A percentile compares a stretch with the other conserved stretches of the same genome.
These are phyloP conservation scores for Globisporangium cederbergense DNA, from an alignment of 352 stramenopile species.

Conservation along the genomic window DNA sequence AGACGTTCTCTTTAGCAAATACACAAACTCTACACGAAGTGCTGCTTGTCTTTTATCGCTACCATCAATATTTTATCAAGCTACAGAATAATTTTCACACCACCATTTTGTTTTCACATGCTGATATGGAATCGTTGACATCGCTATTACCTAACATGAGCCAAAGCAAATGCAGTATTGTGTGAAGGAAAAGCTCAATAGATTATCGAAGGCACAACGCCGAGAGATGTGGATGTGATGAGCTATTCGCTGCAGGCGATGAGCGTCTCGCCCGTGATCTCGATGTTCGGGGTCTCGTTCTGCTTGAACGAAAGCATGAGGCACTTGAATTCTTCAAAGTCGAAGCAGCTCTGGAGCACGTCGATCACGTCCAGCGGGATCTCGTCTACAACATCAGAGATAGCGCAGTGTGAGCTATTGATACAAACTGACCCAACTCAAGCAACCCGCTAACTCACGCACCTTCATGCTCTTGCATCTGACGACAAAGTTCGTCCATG, in stretches of 20 bases:
- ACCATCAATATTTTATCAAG: not conserved
- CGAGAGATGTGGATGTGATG: not conserved
- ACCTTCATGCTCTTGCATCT: slow-evolving; percentile 84
- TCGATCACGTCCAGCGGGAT: slow-evolving; percentile 79
- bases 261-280: slow-evolving; percentile 71
- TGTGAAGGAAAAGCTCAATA: not conserved
- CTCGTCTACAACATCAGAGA: slow-evolving; percentile 37
- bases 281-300: slow-evolving; percentile 72
- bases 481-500: slow-evolving; percentile 75
- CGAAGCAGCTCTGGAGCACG: slow-evolving; percentile 72
- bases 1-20: slow-evolving; percentile 11
- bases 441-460: not conserved
- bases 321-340: slow-evolving; percentile 88
- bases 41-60: not conserved
- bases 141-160: not conserved
- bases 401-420: not conserved
- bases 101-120: too few species aligned
- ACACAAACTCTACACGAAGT: not conserved
- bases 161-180: not conserved
- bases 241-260: slow-evolving; percentile 30
- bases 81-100: too few species aligned
- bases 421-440: too few species aligned
- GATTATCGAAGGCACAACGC: not conserved
- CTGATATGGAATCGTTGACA: too few species aligned
- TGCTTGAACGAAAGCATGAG: slow-evolving; percentile 87